Conservation (phyloP, 2,329 filamentous ascomycete genomes). For the Plectosphaerella cucumerina region DNA sequence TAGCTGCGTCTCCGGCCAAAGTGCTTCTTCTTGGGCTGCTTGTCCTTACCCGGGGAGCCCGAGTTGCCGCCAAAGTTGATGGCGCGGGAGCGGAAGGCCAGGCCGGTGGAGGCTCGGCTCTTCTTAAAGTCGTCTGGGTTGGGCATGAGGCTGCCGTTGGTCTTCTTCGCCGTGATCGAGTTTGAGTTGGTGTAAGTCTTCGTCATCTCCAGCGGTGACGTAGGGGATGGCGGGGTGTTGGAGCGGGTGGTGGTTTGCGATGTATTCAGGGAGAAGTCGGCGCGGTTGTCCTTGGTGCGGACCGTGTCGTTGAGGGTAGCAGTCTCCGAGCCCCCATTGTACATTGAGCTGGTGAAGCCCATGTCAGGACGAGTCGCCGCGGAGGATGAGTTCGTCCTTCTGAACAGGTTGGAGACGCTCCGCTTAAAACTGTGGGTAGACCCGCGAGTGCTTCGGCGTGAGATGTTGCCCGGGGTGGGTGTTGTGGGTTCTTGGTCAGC, state of each 20-base stretch:
- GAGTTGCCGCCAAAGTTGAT: constrained; percentile 42
- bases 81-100: constrained; percentile 42
- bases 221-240: constrained; percentile 47
- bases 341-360: constrained; percentile 13
- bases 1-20: constrained; percentile 38
- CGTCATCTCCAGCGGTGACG: constrained; percentile 39
- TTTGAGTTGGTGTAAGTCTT: constrained; percentile 16
- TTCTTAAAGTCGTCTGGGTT: constrained; percentile 44
- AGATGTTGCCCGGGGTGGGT: constrained; percentile 20
- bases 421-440: constrained; percentile 42
- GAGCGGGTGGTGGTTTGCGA: constrained; percentile 42
- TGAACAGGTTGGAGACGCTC: constrained; percentile 47
- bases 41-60: constrained; percentile 16
- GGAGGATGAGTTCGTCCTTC: constrained; percentile 34
- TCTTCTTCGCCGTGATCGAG: not conserved
- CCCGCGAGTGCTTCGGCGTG: constrained; percentile 36
- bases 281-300: constrained; percentile 5
- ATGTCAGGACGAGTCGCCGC: constrained; percentile 15
- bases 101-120: constrained; percentile 45
- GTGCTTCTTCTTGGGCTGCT: constrained; percentile 19
- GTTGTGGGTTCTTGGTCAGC: constrained; percentile 19
- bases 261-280: constrained; percentile 38
- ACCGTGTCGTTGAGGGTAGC: constrained; percentile 7
- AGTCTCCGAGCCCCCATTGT: constrained; percentile 16
- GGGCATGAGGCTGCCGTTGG: constrained; percentile 29